Evolutionary conservation across 345 rosid genomes (phyloP).

Genomic region (Lumnitzera littorea): DNA sequence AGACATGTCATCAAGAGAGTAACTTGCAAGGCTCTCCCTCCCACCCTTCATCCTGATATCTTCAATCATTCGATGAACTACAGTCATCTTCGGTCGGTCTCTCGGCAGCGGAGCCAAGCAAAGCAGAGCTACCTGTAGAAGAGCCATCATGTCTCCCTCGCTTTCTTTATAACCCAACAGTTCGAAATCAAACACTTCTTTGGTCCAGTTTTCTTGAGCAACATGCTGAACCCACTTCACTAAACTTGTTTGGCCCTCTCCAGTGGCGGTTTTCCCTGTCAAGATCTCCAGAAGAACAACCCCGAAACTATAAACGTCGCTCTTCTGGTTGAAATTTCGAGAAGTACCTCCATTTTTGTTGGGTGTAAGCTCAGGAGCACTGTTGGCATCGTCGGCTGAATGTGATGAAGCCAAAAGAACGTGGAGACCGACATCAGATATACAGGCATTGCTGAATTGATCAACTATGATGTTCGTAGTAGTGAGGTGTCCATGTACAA

Average conservation of each 20-base stretch:
- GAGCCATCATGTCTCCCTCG: slow-evolving; percentile 33
- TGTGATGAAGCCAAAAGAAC: slow-evolving; percentile 20
- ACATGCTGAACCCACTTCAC: slow-evolving; percentile 32
- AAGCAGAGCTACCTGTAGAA: slow-evolving; percentile 33
- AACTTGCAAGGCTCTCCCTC: slow-evolving; percentile 7
- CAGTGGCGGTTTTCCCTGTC: slow-evolving; percentile 27
- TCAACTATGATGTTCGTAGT: slow-evolving; percentile 31
- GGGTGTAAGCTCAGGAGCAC: slow-evolving; percentile 26
- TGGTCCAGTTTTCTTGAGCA: slow-evolving; percentile 16
- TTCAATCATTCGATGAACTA: slow-evolving; percentile 28
- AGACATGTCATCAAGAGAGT: slow-evolving; percentile 20
- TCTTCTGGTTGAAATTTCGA: slow-evolving; percentile 19
- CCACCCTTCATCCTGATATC: slow-evolving; percentile 24
- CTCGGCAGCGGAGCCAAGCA: slow-evolving; percentile 34
- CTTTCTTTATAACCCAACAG: slow-evolving; percentile 18
- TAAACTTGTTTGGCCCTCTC: slow-evolving; percentile 28
- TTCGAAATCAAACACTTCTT: slow-evolving; percentile 42
- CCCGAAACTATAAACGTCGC: slow-evolving; percentile 37
- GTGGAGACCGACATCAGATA: slow-evolving; percentile 29
- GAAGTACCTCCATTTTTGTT: slow-evolving; percentile 4
- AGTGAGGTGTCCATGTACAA: slow-evolving; percentile 32
- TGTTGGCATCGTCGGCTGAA: slow-evolving; percentile 10
- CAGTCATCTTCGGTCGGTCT: slow-evolving; percentile 35
- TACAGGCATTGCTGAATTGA: slow-evolving; percentile 18
- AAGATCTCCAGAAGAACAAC: slow-evolving; percentile 32